Base-by-base conservation (phyloP, 495 filamentous ascomycete species). In the Tuber indicum region DNA sequence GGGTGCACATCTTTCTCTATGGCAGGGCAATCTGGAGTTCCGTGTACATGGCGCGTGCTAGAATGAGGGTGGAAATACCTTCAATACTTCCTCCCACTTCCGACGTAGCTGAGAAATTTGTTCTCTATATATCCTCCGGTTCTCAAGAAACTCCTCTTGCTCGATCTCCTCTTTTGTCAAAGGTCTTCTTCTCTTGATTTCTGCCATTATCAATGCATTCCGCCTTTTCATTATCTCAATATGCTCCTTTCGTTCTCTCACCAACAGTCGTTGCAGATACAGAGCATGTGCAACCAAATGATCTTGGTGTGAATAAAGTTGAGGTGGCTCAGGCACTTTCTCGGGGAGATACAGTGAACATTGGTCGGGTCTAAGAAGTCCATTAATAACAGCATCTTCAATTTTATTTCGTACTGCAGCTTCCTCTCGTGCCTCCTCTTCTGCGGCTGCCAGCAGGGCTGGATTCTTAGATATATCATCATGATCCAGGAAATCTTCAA, bases 291-390 rank as follows among this genome's bases (percentile, higher is more conserved):
- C 89, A 66, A 93, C 88, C 12, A 98, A 87, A 81, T 97, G 92
- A 82, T 98, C 94, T 75, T 89, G 88, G 81, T 97, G 94, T 23
- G 91, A 90, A 85, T 93, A 97, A 74, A 93, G 93, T 75, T 88
- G 89, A 9, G 90, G 88, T 3, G 92, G 92, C 75, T 91, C 90
- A 62, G 89, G 87, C 77, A 93, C 91, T 70, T 90, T 88, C 76
- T 97, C 93, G 0, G 91, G 91, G n/a, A 89, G 86, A 81, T 91
- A 97, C 44, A 92, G 86, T 5, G 90, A 92, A 83, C 92, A 96
- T 32, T 88, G 88, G 72, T 90, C 90, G 52, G 86, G 83, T 76
- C 91, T 92, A 43, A 98, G 87, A 12, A 92, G 81, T 0, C 96
- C 93, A 42, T 91, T 89, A 81, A 92, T 86, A 12, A 88, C 89